Percentiles rank a stretch among this genome's conserved stretches.
Conservation (phyloP, 2,329 filamentous ascomycete genomes). For the Alternaria triticimaculans region DNA sequence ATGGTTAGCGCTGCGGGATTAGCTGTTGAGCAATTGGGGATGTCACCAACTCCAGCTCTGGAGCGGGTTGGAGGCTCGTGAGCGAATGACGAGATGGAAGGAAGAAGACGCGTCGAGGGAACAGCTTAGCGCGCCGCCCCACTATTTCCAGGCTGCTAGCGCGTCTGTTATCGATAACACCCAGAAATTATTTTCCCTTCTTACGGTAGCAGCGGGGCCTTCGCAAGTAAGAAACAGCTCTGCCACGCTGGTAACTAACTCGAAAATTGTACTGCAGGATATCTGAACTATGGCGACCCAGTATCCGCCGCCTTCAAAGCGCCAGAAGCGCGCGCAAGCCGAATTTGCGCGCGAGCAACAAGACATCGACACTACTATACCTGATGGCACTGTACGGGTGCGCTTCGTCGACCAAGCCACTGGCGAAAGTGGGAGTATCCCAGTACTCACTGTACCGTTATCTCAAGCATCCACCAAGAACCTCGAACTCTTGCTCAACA, state of each 20-base stretch:
- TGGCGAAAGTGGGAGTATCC: conserved; percentile 71
- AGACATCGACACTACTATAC: conserved; percentile 69
- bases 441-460: conserved; percentile 74
- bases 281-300: conserved; percentile 74
- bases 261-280: not conserved
- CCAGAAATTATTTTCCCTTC: conserved; percentile 26
- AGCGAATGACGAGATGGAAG: not conserved
- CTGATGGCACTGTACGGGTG: conserved; percentile 79
- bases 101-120: conserved; percentile 13
- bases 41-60: not conserved
- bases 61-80: not conserved
- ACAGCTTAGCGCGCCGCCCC: conserved; percentile 24
- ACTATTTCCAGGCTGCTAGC: conserved; percentile 29
- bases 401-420: conserved; percentile 86
- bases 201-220: conserved; percentile 1
- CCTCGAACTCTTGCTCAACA: conserved; percentile 84
- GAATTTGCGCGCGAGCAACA: conserved; percentile 77
- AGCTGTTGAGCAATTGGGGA: conserved; percentile 25
- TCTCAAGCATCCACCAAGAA: conserved; percentile 89
- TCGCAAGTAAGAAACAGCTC: not conserved
- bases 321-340: conserved; percentile 77
- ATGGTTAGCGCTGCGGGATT: conserved; percentile 27
- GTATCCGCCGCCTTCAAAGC: conserved; percentile 83
- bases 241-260: not conserved
- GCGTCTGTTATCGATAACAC: conserved; percentile 31